Base-by-base conservation (phyloP, 495 filamentous ascomycete genomes). In the Neurospora sp. region DNA sequence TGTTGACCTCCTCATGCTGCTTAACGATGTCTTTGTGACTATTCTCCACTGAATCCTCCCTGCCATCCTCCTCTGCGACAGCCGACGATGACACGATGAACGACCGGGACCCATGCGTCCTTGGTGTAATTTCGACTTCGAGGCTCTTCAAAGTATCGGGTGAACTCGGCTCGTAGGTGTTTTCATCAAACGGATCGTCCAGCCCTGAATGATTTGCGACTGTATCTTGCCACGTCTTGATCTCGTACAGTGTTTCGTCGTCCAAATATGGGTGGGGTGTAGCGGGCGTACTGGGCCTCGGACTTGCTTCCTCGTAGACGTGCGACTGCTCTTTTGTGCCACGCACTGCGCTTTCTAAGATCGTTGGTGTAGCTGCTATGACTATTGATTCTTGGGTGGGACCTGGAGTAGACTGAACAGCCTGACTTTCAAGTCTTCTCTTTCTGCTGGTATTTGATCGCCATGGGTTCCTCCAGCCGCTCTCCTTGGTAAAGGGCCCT, bases 381-480 rank as follows among this genome's bases (percentile, higher is more conserved):
- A 48, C 14, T 41, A 23, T 37, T 0, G 54, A 66, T 66, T 35
- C 35, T 9, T 80, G 69, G 23, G 46, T 66, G 6, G 71, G 44
- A n/a, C 10, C 66, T 69, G 73, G 23, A 66, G 54, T 66, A 0
- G 54, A 1, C 18, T n/a, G 42, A 1, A 0, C 31, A 23, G 42
- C 48, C 42, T 54, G 37, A 39, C 40, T n/a, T n/a, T 35, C 6
- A 11, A 5, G 0, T n/a, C n/a, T 41, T 9, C 39, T 71, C 27
- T 16, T 37, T 35, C 31, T 59, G 5, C 37, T 31, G 5, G 76
- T 74, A 5, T 75, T 66, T 1, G 78, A 81, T 11, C 71, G 80
- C 91, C 90, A 92, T 0, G 90, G 91, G 75, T 93, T 93, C 35
- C 75, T 74, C 91, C 91, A 93, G 38, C 83, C 85, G 1, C 84